A percentile compares a stretch with the other conserved stretches of the same genome.
These are phyloP conservation scores for Daldinia caldariorum DNA, from an alignment of 495 filamentous ascomycete species.

Conservation along the genomic window DNA sequence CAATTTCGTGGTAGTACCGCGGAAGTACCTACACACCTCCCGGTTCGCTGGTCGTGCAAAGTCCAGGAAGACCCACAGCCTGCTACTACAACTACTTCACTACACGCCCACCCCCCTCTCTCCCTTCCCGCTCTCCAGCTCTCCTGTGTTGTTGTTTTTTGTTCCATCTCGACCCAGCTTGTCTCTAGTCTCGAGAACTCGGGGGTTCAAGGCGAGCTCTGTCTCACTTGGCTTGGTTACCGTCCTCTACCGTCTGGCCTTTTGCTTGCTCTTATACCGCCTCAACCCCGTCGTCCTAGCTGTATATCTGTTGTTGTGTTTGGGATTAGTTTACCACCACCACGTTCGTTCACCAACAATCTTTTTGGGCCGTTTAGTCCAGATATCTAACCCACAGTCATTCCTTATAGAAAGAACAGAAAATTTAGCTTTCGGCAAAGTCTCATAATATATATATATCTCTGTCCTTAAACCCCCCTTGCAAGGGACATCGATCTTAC, in stretches of 20 bases:
- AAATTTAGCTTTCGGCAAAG: slow-evolving; percentile 2
- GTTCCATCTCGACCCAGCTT: slow-evolving; percentile 49
- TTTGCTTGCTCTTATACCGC: slow-evolving; percentile 46
- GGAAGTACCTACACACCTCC: slow-evolving; percentile 47
- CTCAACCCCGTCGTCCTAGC: slow-evolving; percentile 36
- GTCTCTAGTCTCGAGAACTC: slow-evolving; percentile 49
- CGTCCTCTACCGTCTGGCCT: slow-evolving; percentile 28
- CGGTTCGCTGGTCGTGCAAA: slow-evolving; percentile 45
- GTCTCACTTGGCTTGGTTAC: slow-evolving; percentile 46
- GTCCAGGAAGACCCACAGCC: slow-evolving; percentile 39
- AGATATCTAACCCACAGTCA: slow-evolving; percentile 55
- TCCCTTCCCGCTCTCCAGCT: slow-evolving; percentile 50
- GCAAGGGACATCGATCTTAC: slow-evolving; percentile 12
- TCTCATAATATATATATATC: slow-evolving; percentile 10
- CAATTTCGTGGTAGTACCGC: slow-evolving; percentile 47
- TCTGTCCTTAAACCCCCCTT: slow-evolving; percentile 12
- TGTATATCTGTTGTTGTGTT: slow-evolving; percentile 29
- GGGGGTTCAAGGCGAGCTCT: slow-evolving; percentile 44
- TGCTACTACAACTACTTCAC: slow-evolving; percentile 45
- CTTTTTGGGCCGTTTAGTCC: slow-evolving; percentile 32
- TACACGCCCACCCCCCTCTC: slow-evolving; percentile 49
- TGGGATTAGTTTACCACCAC: slow-evolving; percentile 40
- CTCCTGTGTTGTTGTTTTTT: slow-evolving; percentile 48
- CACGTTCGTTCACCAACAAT: slow-evolving; percentile 46
- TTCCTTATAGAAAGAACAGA: slow-evolving; percentile 49